These are phyloP conservation scores for Stachybotrys elegans DNA, from an alignment of 2,329 filamentous ascomycete genomes.

Conservation along the genomic window DNA sequence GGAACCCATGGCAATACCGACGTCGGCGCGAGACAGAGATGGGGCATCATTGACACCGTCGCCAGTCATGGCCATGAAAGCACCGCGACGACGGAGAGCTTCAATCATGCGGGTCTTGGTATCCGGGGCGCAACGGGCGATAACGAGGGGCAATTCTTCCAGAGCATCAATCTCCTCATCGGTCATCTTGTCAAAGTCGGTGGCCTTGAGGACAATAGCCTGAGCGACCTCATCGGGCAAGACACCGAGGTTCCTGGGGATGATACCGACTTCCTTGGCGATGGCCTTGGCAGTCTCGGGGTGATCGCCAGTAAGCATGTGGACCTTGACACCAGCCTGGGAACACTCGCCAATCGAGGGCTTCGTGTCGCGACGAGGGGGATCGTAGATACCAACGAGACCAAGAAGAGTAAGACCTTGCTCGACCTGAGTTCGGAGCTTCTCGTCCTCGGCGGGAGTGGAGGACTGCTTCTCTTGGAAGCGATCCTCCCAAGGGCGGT, in stretches of 20 bases:
- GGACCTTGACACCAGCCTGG: slow-evolving; percentile 69
- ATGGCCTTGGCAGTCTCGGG: slow-evolving; percentile 74
- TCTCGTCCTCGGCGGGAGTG: slow-evolving; percentile 31
- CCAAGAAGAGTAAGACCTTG: slow-evolving; percentile 67
- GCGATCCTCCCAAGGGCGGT: slow-evolving; percentile 51
- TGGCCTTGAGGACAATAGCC: slow-evolving; percentile 68
- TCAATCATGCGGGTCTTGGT: slow-evolving; percentile 92
- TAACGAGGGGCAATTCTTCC: slow-evolving; percentile 71
- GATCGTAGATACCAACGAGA: slow-evolving; percentile 83
- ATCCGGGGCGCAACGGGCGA: slow-evolving; percentile 77
- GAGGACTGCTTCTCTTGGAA: slow-evolving; percentile 33
- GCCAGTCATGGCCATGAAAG: slow-evolving; percentile 82
- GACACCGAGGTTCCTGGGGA: slow-evolving; percentile 56
- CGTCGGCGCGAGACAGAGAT: slow-evolving; percentile 73
- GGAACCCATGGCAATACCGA: slow-evolving; percentile 87
- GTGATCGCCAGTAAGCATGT: slow-evolving; percentile 84
- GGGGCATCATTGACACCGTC: slow-evolving; percentile 86
- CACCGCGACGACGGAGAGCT: slow-evolving; percentile 70
- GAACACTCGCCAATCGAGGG: slow-evolving; percentile 66
- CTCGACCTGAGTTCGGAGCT: slow-evolving; percentile 59
- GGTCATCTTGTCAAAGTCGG: slow-evolving; percentile 71
- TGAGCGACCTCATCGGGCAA: slow-evolving; percentile 59
- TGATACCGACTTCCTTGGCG: slow-evolving; percentile 72
- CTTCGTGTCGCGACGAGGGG: slow-evolving; percentile 75
- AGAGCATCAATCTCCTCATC: slow-evolving; percentile 73